Evolutionary conservation across 257 asterid species (phyloP).

Genomic region (Solanum commersonii): DNA sequence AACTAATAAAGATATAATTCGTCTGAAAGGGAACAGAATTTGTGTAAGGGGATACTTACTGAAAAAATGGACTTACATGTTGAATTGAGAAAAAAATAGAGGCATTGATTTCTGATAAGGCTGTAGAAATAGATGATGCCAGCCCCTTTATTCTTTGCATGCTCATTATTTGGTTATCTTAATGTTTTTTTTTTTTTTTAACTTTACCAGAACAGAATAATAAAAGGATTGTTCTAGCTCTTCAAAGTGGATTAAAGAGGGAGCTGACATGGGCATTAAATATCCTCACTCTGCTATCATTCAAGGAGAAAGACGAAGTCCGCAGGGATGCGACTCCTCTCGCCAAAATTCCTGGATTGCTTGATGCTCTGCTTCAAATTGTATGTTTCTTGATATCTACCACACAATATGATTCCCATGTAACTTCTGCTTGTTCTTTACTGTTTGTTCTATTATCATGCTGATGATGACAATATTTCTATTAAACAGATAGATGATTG

Average conservation of each 20-base stretch:
- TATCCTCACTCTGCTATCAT: constrained; percentile 83
- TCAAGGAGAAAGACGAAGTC: constrained; percentile 94
- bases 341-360: constrained; percentile 88
- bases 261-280: constrained; percentile 96
- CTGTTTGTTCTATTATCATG: not conserved
- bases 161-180: not conserved
- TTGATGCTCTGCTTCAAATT: constrained; percentile 92
- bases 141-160: not conserved
- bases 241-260: constrained; percentile 96
- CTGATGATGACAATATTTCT: constrained; percentile 1
- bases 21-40: not conserved
- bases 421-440: not conserved
- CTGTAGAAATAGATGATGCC: not conserved
- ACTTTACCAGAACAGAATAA: constrained; percentile 73
- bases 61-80: not conserved
- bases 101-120: not conserved
- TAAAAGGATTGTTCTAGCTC: constrained; percentile 91
- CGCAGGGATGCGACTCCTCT: constrained; percentile 95
- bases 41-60: not conserved
- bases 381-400: constrained; percentile 37
- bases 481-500: constrained; percentile 83
- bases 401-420: not conserved
- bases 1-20: not conserved
- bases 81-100: not conserved
- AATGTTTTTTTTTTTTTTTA: not conserved